Evolutionary conservation across 306 rosid genomes (phyloP).

Genomic region (Canavalia ensiformis): DNA sequence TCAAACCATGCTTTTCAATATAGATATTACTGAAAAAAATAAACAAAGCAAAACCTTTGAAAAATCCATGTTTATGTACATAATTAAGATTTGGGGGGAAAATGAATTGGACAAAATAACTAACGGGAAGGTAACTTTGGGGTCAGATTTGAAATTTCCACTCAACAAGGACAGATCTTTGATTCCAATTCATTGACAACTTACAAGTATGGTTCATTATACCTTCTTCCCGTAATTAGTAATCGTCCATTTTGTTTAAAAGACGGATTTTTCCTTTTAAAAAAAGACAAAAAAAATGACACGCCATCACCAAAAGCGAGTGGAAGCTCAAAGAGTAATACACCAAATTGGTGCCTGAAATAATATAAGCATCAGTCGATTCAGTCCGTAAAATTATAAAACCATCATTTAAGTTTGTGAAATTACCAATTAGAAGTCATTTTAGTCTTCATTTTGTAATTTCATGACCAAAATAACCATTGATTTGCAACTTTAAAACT

Average conservation of each 20-base stretch:
- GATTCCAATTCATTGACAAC: slow-evolving; percentile 33
- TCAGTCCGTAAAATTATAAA: too few species aligned
- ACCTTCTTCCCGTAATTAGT: not conserved
- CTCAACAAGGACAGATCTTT: not conserved
- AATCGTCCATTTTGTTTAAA: slow-evolving; percentile 12
- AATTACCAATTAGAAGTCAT: too few species aligned
- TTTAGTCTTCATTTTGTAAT: too few species aligned
- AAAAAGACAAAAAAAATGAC: not conserved
- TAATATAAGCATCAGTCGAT: too few species aligned
- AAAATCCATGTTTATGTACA: not conserved
- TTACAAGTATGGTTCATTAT: slow-evolving; percentile 16
- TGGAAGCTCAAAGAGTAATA: too few species aligned
- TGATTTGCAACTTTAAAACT: too few species aligned
- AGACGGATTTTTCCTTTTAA: not conserved
- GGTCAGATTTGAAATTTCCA: slow-evolving; percentile 34
- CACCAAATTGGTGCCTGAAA: too few species aligned
- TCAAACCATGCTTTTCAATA: slow-evolving; percentile 28
- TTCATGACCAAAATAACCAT: too few species aligned
- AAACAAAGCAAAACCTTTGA: not conserved
- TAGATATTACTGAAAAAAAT: not conserved
- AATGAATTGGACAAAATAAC: not conserved
- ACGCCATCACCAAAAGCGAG: not conserved
- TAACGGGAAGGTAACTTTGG: not conserved
- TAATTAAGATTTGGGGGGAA: not conserved
- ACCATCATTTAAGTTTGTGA: too few species aligned